Evolutionary conservation across 2,329 filamentous ascomycete genomes (phyloP).

Genomic region (Chrysoporthe puriensis): DNA sequence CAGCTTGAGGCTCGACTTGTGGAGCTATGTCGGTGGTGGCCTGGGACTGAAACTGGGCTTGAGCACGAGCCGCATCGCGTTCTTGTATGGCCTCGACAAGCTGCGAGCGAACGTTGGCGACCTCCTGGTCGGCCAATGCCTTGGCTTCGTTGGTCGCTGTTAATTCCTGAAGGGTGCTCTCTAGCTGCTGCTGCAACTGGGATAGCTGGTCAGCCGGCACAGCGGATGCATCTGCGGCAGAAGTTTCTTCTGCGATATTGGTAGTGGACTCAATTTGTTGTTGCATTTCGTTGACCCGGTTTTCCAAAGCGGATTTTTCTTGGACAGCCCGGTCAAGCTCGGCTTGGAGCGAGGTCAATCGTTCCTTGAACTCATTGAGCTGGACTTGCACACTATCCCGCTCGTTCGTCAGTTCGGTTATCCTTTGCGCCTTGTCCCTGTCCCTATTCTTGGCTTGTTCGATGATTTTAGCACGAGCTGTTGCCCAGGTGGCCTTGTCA

Average conservation of each 20-base stretch:
- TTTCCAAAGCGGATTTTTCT: slow-evolving; percentile 37
- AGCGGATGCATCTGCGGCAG: slow-evolving; percentile 44
- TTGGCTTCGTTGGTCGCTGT: slow-evolving; percentile 70
- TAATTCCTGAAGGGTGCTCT: slow-evolving; percentile 57
- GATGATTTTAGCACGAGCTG: slow-evolving; percentile 56
- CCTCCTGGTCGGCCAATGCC: slow-evolving; percentile 66
- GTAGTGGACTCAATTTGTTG: slow-evolving; percentile 35
- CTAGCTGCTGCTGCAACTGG: slow-evolving; percentile 52
- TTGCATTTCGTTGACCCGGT: slow-evolving; percentile 49
- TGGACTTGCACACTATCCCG: slow-evolving; percentile 56
- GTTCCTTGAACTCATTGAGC: slow-evolving; percentile 49
- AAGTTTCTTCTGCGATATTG: slow-evolving; percentile 27
- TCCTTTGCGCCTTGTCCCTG: slow-evolving; percentile 55
- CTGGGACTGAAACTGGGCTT: slow-evolving; percentile 37
- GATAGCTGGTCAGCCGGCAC: slow-evolving; percentile 52
- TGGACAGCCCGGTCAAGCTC: slow-evolving; percentile 59
- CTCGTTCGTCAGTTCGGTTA: slow-evolving; percentile 57
- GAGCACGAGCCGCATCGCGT: slow-evolving; percentile 63
- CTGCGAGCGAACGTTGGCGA: slow-evolving; percentile 58
- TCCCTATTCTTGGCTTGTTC: slow-evolving; percentile 67
- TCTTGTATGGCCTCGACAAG: slow-evolving; percentile 66
- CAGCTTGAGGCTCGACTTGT: slow-evolving; percentile 31
- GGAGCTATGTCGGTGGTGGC: slow-evolving; percentile 31
- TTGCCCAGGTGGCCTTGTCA: slow-evolving; percentile 59
- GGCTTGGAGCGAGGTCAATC: slow-evolving; percentile 44